A percentile compares a stretch with the other conserved stretches of the same genome.
phyloP scores from a whole-genome alignment of 306 rosid species.

The Dryas octopetala region DNA sequence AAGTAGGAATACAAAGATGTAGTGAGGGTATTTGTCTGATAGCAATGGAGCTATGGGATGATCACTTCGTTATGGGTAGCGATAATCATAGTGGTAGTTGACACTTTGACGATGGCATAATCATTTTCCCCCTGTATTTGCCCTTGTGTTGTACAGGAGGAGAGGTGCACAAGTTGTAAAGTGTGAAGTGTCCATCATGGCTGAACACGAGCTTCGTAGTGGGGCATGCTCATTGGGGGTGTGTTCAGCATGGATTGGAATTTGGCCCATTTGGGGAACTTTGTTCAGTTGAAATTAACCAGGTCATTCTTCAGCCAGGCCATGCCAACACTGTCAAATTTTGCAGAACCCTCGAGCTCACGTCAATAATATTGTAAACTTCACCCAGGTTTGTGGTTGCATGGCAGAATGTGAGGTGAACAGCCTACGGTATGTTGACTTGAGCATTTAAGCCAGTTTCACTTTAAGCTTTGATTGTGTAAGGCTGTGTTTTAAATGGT shows the following conservation, averaged over 20 bases:
- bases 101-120: conserved; percentile 96
- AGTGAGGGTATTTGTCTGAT: conserved; percentile 59
- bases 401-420: conserved; percentile 50
- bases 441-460: conserved; percentile 30
- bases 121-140: conserved; percentile 99
- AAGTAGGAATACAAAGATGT: conserved; percentile 61
- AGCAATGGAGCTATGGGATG: conserved; percentile 80
- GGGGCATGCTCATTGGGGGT: conserved; percentile 45
- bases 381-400: conserved; percentile 46
- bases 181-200: conserved; percentile 93
- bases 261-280: conserved; percentile 39
- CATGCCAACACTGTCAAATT: conserved; percentile 41
- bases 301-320: conserved; percentile 39
- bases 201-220: conserved; percentile 65
- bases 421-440: conserved; percentile 47
- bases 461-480: conserved; percentile 29
- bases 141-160: conserved; percentile 99
- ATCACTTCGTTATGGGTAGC: conserved; percentile 79
- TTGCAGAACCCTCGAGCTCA: conserved; percentile 51
- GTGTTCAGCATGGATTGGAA: conserved; percentile 60
- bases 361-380: conserved; percentile 39
- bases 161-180: conserved; percentile 74
- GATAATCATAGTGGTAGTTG: conserved; percentile 89
- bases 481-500: conserved; percentile 37
- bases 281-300: conserved; percentile 45